Base-by-base conservation (phyloP, 768 basidiomycete genomes). In the Russula lepida region DNA sequence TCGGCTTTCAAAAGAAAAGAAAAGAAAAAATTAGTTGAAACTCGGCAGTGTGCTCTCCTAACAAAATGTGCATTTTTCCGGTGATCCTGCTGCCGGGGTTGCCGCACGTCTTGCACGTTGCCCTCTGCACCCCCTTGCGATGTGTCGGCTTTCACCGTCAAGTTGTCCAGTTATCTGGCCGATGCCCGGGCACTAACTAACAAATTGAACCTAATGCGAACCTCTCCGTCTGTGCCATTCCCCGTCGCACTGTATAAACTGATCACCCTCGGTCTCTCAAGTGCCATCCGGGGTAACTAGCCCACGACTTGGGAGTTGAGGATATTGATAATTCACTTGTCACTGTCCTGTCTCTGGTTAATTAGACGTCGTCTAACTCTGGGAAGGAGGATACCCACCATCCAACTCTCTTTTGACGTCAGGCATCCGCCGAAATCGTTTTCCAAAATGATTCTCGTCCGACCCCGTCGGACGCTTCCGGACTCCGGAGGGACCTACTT, bases 41-140 rank as follows among this genome's bases (percentile, higher is more conserved):
- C 51, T 33, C 25, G 53, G 28, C 53, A 57, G 47, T 50, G 19
- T 43, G 30, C n/a, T 32, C 48, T 48, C 37, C 37, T 41, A 37
- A 30, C 25, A 30, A 19, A 25, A 12, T 5, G 21, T 46, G 13
- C 23, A 25, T 27, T 35, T 52, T 23, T 41, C 44, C 30, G 39
- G 28, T 19, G 30, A 49, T 28, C 39, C 35, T 44, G 32, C 58
- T 27, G 41, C 51, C 51, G 33, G 56, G 46, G 52, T 33, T 63
- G 43, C 62, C 56, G 62, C 62, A 63, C 50, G 52, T 49, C 46
- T 23, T 63, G 46, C 46, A 54, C 62, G 62, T 63, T 63, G 60
- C 52, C 44, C 53, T 35, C 30, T 15, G 53, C 13, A 55, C 54
- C 46, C 52, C 56, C 43, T 51, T 58, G 50, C 51, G 56, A 47